These are phyloP conservation scores for Clarireedia sp. DNA, from an alignment of 2,329 filamentous ascomycete genomes.

Conservation along the genomic window DNA sequence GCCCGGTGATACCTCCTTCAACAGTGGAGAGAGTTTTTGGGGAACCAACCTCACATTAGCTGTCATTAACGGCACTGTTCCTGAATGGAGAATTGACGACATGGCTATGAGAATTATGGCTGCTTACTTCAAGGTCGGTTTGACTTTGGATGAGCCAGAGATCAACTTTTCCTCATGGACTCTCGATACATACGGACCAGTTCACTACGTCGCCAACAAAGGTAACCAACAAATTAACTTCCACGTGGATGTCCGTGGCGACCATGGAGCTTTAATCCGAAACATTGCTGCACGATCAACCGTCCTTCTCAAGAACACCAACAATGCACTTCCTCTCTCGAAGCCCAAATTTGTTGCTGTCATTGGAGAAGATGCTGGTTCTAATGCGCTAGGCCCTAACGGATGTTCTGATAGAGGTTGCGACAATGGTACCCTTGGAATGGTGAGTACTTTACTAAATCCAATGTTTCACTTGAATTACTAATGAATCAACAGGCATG, in stretches of 20 bases:
- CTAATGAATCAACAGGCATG: slow-evolving; percentile 39
- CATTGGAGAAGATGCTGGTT: slow-evolving; percentile 76
- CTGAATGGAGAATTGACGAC: slow-evolving; percentile 81
- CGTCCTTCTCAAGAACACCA: slow-evolving; percentile 80
- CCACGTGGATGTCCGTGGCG: slow-evolving; percentile 72
- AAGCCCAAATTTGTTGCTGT: slow-evolving; percentile 69
- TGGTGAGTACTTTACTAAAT: slow-evolving; percentile 32
- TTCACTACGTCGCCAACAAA: slow-evolving; percentile 40
- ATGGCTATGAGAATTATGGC: slow-evolving; percentile 82
- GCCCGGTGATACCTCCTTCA: slow-evolving; percentile 75
- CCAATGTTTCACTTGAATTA: neutral
- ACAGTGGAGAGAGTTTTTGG: slow-evolving; percentile 57
- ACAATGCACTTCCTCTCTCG: slow-evolving; percentile 65
- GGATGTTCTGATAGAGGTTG: slow-evolving; percentile 60
- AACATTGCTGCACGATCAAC: slow-evolving; percentile 71
- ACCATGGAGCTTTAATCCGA: slow-evolving; percentile 67
- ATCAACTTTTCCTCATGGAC: slow-evolving; percentile 92
- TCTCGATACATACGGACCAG: slow-evolving; percentile 46
- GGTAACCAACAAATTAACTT: slow-evolving; percentile 64
- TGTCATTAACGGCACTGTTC: slow-evolving; percentile 81
- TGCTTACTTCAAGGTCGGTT: slow-evolving; percentile 59
- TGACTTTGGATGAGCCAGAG: slow-evolving; percentile 36
- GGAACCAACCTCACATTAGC: slow-evolving; percentile 82
- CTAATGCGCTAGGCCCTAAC: slow-evolving; percentile 41
- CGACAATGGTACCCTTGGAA: slow-evolving; percentile 55